Base-by-base conservation (phyloP, 1,284 basidiomycete genomes). In the Rhodotorula mucilaginosa region DNA sequence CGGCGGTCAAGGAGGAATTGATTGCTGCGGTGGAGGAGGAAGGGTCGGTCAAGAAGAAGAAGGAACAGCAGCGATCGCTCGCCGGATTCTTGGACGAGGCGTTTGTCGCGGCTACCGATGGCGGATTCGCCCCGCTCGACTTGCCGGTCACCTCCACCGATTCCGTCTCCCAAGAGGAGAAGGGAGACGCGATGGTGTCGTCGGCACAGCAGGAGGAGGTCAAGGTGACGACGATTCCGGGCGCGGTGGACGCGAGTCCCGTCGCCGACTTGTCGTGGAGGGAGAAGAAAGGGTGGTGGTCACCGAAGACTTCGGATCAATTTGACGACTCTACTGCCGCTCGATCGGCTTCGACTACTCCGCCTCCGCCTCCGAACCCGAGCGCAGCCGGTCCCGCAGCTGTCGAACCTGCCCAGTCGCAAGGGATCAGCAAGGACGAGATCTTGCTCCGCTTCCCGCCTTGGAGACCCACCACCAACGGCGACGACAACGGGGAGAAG, bases 221-320 rank as follows among this genome's bases (percentile, higher is more conserved):
- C 49, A 15, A 57, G 56, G 49, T 48, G 18, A 29, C 44, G 21
- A n/a, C 18, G 8, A 69, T 69, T 58, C 39, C 52, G 5, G 65
- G 64, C 18, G 72, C 62, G 3, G 65, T 71, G 34, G 29, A 59
- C 26, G 69, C 12, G n/a, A 59, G 58, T 46, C 69, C 69, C 2
- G n/a, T 70, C 10, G 66, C 69, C 18, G 67, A 74, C 61, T 51
- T 74, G 39, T 46, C 34, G 12, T 72, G 64, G 61, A 51, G 58
- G 54, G 68, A 69, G 34, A 65, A 68, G 64, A 59, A 63, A 58
- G 70, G 67, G 1, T 72, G 70, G 70, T 72, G 70, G 70, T 56
- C 54, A 16, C 49, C 49, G 8, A 15, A 47, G 26, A 26, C 26
- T 10, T 10, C 39, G 39, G 46, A 60, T 16, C 44, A 18, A 7